phyloP scores from a whole-genome alignment of 1,139 yeast species.

The Blastobotrys elegans region DNA sequence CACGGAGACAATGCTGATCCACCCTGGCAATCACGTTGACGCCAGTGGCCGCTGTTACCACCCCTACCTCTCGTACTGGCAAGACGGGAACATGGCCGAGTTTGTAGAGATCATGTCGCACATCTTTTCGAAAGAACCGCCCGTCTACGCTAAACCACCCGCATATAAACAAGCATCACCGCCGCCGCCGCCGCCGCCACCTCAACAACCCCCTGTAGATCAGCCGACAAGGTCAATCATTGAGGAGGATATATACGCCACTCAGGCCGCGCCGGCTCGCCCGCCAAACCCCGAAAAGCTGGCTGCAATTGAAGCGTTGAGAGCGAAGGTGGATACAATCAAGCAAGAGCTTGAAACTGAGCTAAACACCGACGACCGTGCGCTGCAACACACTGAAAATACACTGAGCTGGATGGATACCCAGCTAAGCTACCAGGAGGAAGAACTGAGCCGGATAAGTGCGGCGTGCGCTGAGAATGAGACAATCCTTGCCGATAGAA shows the following conservation, averaged over 20 bases:
- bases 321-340: conserved; percentile 14
- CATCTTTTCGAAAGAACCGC: conserved; percentile 45
- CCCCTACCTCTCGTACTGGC: conserved; percentile 64
- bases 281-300: conserved; percentile 39
- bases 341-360: conserved; percentile 24
- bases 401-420: conserved; percentile 30
- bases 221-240: conserved; percentile 1
- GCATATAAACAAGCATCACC: conserved; percentile 18
- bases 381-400: conserved; percentile 23
- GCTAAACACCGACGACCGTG: conserved; percentile 27
- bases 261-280: conserved; percentile 18
- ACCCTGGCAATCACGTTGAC: conserved; percentile 66
- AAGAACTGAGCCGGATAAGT: conserved; percentile 27
- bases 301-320: conserved; percentile 26
- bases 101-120: conserved; percentile 39
- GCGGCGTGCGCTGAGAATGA: conserved; percentile 33
- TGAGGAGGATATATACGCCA: conserved; percentile 14
- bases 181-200: conserved; percentile 10
- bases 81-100: conserved; percentile 32
- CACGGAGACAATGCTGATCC: conserved; percentile 43
- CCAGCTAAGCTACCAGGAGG: conserved; percentile 29
- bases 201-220: conserved; percentile 5
- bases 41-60: conserved; percentile 70
- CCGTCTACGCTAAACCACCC: conserved; percentile 44
- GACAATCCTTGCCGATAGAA: conserved; percentile 29